These are phyloP conservation scores for Metschnikowia cerradonensis DNA, from an alignment of 805 yeast species.

Conservation along the genomic window DNA sequence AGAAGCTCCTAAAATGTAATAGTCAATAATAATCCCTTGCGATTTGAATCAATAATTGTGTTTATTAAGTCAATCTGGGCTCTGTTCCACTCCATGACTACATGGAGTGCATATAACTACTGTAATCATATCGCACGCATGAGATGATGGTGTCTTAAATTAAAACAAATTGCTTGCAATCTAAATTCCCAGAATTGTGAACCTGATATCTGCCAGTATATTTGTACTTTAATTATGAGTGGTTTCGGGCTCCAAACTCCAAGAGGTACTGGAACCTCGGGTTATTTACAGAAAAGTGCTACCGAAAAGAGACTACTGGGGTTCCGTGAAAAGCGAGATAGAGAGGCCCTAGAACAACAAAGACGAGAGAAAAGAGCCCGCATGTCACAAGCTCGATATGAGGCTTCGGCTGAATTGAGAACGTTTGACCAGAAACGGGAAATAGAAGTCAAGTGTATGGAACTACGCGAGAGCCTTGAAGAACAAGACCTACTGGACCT, in stretches of 20 bases:
- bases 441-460: constrained; percentile 47
- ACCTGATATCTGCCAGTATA: background rate
- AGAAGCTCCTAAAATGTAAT: background rate
- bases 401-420: constrained; percentile 22
- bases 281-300: constrained; percentile 49
- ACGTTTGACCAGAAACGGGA: constrained; percentile 35
- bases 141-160: background rate
- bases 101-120: background rate
- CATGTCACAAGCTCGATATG: constrained; percentile 9
- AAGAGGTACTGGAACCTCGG: constrained; percentile 63
- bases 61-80: background rate
- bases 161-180: background rate
- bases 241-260: constrained; percentile 56
- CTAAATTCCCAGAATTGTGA: background rate
- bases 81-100: no score
- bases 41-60: background rate
- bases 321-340: constrained; percentile 28
- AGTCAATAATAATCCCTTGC: background rate
- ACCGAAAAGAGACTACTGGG: constrained; percentile 22
- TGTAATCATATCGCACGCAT: background rate
- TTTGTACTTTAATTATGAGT: constrained; percentile 13
- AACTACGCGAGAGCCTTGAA: constrained; percentile 49
- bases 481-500: constrained; percentile 41
- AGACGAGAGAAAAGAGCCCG: constrained; percentile 14
- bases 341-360: constrained; percentile 15